phyloP scores from a whole-genome alignment of 306 rosid genomes.

The Prosopis cineraria region DNA sequence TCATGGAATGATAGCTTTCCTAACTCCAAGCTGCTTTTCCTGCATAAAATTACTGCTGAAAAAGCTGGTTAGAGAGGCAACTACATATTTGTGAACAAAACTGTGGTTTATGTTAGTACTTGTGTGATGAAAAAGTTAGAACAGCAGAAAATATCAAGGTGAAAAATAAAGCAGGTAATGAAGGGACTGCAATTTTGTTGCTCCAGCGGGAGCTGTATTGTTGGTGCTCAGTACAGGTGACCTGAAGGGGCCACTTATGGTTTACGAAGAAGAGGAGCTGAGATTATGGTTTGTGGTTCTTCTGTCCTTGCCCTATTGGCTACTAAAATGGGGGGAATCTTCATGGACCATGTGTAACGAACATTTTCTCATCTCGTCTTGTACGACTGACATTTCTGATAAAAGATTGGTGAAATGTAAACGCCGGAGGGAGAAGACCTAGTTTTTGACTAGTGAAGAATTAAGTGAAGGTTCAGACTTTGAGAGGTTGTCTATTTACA shows the following conservation, averaged over 20 bases:
- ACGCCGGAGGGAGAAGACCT: background rate
- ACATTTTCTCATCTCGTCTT: constrained; percentile 45
- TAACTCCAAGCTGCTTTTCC: constrained; percentile 40
- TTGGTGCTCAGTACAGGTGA: constrained; percentile 35
- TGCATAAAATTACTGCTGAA: constrained; percentile 68
- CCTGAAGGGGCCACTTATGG: constrained; percentile 52
- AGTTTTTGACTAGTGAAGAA: constrained; percentile 33
- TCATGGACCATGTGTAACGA: constrained; percentile 52
- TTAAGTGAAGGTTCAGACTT: constrained; percentile 39
- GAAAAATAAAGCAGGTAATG: constrained; percentile 40
- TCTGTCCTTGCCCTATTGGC: constrained; percentile 39
- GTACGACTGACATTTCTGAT: constrained; percentile 31
- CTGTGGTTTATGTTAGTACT: constrained; percentile 37
- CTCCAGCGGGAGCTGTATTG: constrained; percentile 50
- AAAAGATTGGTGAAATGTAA: background rate
- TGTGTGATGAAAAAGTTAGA: constrained; percentile 45
- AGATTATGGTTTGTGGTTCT: constrained; percentile 41
- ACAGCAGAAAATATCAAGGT: constrained; percentile 32
- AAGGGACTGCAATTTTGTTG: constrained; percentile 43
- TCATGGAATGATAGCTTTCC: constrained; percentile 41
- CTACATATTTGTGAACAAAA: constrained; percentile 41
- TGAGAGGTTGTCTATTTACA: constrained; percentile 23
- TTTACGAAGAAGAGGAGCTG: constrained; percentile 48
- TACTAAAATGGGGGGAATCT: constrained; percentile 41
- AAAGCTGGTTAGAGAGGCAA: constrained; percentile 62